These are phyloP conservation scores for Pythium pyrilobum DNA, from an alignment of 352 stramenopile species.

Conservation along the genomic window DNA sequence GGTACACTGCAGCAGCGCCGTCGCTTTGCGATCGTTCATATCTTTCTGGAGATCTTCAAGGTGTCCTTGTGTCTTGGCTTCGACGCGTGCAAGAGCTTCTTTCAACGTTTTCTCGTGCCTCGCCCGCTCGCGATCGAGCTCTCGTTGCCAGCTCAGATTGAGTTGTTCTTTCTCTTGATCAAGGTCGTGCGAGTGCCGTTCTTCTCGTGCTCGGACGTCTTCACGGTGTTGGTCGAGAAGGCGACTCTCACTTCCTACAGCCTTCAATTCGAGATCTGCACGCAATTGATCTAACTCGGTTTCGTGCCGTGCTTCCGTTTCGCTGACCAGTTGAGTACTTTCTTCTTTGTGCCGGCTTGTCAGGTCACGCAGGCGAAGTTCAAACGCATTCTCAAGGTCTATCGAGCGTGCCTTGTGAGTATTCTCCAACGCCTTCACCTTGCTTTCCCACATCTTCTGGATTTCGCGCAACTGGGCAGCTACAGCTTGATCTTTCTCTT, in stretches of 20 bases:
- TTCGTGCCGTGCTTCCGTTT: no score
- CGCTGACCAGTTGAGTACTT: no score
- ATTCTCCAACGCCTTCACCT: no score
- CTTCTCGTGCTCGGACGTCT: constrained; percentile 4
- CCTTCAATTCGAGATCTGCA: background rate
- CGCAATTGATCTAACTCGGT: background rate
- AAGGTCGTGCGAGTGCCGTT: constrained; percentile 17
- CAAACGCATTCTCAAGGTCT: no score
- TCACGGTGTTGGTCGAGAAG: background rate
- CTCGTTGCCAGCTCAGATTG: constrained; percentile 27
- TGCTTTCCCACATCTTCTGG: constrained; percentile 4
- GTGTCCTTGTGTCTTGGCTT: constrained; percentile 29
- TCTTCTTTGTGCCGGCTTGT: no score
- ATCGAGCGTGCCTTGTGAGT: no score
- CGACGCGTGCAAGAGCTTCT: constrained; percentile 23
- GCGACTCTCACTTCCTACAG: background rate
- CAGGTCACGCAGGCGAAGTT: no score
- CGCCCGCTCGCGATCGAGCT: constrained; percentile 25
- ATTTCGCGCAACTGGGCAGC: background rate
- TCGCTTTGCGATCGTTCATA: constrained; percentile 53
- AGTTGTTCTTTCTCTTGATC: constrained; percentile 25
- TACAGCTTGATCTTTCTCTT: background rate
- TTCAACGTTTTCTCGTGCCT: constrained; percentile 30
- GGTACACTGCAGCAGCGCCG: constrained; percentile 55
- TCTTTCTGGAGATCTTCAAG: constrained; percentile 48